These are phyloP conservation scores for Penicillium paxilli DNA, from an alignment of 495 filamentous ascomycete genomes.

Conservation along the genomic window DNA sequence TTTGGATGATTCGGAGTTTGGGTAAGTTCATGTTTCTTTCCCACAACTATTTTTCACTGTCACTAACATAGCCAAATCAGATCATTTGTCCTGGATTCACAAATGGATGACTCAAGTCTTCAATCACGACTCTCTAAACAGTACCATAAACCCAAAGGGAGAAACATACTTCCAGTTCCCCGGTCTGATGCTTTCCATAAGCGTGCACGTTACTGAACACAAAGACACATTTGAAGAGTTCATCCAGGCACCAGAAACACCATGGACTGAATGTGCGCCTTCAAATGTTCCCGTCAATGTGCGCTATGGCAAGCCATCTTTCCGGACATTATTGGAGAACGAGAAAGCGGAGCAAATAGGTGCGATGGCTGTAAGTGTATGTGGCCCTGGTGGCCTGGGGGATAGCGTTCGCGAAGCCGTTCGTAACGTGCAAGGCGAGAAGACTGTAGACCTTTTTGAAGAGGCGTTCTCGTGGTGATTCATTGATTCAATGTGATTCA, in stretches of 20 bases:
- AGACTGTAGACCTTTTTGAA: constrained; percentile 43
- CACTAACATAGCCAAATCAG: constrained; percentile 11
- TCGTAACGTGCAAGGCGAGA: constrained; percentile 32
- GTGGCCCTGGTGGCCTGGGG: constrained; percentile 44
- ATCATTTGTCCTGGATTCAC: constrained; percentile 46
- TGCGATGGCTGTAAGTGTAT: constrained; percentile 48
- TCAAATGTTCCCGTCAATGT: constrained; percentile 31
- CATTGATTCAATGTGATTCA: too few relatives aligned
- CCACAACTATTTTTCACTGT: neutral
- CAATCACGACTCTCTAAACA: constrained; percentile 31
- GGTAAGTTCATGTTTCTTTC: constrained; percentile 21
- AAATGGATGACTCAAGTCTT: constrained; percentile 44
- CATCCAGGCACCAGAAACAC: constrained; percentile 21
- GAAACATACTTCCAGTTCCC: constrained; percentile 35
- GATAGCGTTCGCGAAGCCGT: constrained; percentile 45
- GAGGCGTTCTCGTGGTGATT: constrained; percentile 47
- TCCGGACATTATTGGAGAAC: constrained; percentile 30
- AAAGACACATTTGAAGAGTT: constrained; percentile 30
- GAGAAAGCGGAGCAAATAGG: constrained; percentile 41
- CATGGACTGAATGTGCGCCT: constrained; percentile 34
- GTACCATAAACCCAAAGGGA: constrained; percentile 20
- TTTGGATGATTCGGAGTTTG: constrained; percentile 44
- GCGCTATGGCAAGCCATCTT: constrained; percentile 34
- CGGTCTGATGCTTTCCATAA: constrained; percentile 33
- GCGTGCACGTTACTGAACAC: constrained; percentile 34